Evolutionary conservation across 495 filamentous ascomycete species (phyloP), one percentile per base, ranked within the genome.

Genomic region (Lasiosphaeria hispida): DNA sequence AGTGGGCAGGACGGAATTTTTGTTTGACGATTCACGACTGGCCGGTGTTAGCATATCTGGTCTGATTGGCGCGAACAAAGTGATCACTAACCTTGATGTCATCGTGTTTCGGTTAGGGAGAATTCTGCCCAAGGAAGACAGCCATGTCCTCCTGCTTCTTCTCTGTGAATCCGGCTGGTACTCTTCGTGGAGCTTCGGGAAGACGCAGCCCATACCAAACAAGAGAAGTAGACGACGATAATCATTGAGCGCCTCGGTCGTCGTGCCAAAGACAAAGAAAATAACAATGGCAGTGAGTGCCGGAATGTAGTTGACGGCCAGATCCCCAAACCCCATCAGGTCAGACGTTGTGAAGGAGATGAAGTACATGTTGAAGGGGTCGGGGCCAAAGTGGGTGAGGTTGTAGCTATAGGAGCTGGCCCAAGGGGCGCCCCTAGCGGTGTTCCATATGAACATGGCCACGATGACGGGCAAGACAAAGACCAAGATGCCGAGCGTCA

Each of bases 231-330:
- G 77, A 3, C 65, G 67, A 51, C 83, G 79, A 69, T 97, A 96
- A 71, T 88, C 84, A 43, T 79, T 79, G n/a, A 81, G 71, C 4
- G 89, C 89, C 55, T 96, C 93, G 17, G 74, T 76, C 13, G 89
- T 91, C 13, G 87, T 81, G 33, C 94, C 94, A 65, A 96, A 96
- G 76, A 92, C 87, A 38, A 84, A 54, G 61, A 95, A 90, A 11
- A 90, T 76, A 45, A 85, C 59, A 44, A 86, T 76, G 0, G 82
- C 82, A 1, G 82, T 74, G 1, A 75, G 74, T 50, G 90, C 78
- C 8, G 85, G 72, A 37, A 88, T 80, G 85, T 87, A 97, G 44
- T 83, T 80, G 64, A 89, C 83, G 60, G 90, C 82, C 57, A 82
- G 70, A 13, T 86, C 73, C 0, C 53, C 10, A 10, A 69, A 68